These are phyloP conservation scores for Pseudocercospora cruenta DNA, from an alignment of 2,329 filamentous ascomycete genomes.

Conservation along the genomic window DNA sequence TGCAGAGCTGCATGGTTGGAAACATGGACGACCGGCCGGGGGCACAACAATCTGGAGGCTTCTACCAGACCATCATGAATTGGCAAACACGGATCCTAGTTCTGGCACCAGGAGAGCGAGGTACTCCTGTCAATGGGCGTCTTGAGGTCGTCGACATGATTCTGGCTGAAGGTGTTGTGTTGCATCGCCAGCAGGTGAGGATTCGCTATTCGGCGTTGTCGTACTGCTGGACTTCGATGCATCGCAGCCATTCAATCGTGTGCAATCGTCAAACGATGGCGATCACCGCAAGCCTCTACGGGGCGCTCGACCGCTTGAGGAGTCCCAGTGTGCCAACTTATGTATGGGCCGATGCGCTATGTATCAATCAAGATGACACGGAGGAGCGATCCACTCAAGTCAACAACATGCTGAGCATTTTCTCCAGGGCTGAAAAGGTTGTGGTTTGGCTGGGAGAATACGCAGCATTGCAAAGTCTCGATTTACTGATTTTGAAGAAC, in stretches of 20 bases:
- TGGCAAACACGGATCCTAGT: too few species aligned
- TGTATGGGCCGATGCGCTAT: constrained; percentile 43
- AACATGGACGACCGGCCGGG: too few species aligned
- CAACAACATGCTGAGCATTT: constrained; percentile 42
- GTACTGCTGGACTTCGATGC: background rate
- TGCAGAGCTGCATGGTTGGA: too few species aligned
- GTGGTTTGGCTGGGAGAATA: constrained; percentile 19
- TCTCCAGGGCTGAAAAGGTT: constrained; percentile 21
- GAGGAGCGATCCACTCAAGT: constrained; percentile 43
- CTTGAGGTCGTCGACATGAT: background rate
- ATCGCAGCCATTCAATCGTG: background rate
- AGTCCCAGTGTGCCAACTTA: too few species aligned
- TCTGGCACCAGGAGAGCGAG: too few species aligned
- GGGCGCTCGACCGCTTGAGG: background rate
- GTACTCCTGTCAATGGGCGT: too few species aligned
- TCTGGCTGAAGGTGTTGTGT: background rate
- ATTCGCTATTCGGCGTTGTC: background rate
- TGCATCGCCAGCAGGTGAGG: background rate
- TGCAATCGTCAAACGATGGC: too few species aligned
- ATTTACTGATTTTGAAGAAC: too few species aligned
- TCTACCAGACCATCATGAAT: too few species aligned
- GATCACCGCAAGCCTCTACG: background rate
- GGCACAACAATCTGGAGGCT: too few species aligned
- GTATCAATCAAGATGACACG: constrained; percentile 39
- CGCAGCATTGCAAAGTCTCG: background rate